A percentile compares a stretch with the other conserved stretches of the same genome.
phyloP scores from a whole-genome alignment of 805 yeast species.

The Teunomyces cretensis region DNA sequence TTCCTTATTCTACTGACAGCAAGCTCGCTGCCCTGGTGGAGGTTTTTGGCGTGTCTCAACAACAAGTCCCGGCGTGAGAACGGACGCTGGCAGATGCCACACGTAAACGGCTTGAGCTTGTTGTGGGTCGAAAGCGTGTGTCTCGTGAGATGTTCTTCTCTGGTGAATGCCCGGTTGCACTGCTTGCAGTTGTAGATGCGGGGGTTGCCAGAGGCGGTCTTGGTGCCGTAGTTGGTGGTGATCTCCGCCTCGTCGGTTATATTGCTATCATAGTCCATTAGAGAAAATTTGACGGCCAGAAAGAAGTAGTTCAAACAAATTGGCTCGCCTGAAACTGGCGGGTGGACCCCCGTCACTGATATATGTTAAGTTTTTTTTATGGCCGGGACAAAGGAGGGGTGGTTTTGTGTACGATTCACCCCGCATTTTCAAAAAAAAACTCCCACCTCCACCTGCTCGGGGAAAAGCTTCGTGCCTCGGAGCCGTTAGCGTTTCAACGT shows the following conservation, averaged over 20 bases:
- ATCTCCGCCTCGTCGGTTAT: neutral
- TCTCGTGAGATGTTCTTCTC: conserved; percentile 46
- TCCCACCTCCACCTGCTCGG: neutral
- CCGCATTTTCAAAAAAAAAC: conserved; percentile 6
- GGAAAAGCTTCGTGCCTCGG: neutral
- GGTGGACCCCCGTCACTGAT: neutral
- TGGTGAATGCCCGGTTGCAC: conserved; percentile 45
- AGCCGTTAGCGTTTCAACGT: neutral
- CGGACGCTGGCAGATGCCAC: conserved; percentile 45
- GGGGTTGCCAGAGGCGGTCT: conserved; percentile 45
- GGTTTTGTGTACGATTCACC: conserved; percentile 11
- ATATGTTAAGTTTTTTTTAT: neutral
- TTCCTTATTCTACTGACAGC: conserved; percentile 45
- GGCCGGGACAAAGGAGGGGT: conserved; percentile 9
- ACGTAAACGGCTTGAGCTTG: conserved; percentile 43
- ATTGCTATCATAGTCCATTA: conserved; percentile 2
- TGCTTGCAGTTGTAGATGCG: conserved; percentile 40
- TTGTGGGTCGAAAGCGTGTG: conserved; percentile 45
- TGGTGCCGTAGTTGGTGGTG: conserved; percentile 33
- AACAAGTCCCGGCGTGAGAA: conserved; percentile 44
- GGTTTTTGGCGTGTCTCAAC: conserved; percentile 44
- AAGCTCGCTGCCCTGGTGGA: conserved; percentile 43
- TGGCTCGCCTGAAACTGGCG: too few relatives aligned
- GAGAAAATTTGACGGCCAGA: too few relatives aligned
- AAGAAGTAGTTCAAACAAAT: too few relatives aligned